phyloP scores from a whole-genome alignment of 1,284 basidiomycete species.

The Sphagnurus paluster region DNA sequence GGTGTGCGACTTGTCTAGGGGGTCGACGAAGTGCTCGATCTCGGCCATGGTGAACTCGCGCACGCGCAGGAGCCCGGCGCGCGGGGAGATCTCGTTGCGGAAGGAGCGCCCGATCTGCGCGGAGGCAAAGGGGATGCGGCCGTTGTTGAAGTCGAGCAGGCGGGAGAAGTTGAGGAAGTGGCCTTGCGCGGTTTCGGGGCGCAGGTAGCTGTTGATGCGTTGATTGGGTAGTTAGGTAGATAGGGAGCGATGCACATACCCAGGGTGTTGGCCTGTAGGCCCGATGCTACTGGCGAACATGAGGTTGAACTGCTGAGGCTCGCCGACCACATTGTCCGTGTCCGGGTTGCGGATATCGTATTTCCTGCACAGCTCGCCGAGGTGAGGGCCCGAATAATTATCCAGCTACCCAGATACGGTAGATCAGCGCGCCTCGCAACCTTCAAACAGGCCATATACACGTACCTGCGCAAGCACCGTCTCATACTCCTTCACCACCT shows the following conservation, averaged over 20 bases:
- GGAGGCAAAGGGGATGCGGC: slow-evolving; percentile 93
- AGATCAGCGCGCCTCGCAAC: too few species aligned
- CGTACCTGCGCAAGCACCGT: slow-evolving; percentile 81
- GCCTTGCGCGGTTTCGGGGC: slow-evolving; percentile 98
- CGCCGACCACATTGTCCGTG: slow-evolving; percentile 88
- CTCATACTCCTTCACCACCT: slow-evolving; percentile 79
- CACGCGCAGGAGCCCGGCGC: slow-evolving; percentile 93
- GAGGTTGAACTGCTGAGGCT: slow-evolving; percentile 96
- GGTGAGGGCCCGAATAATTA: slow-evolving; percentile 89
- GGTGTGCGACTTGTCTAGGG: slow-evolving; percentile 86
- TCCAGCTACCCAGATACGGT: slow-evolving; percentile 68
- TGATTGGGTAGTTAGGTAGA: background rate
- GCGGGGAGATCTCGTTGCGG: slow-evolving; percentile 98
- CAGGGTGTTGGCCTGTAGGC: slow-evolving; percentile 96
- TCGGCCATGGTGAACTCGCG: slow-evolving; percentile 99
- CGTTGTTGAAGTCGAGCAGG: slow-evolving; percentile 98
- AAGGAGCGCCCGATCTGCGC: slow-evolving; percentile 97
- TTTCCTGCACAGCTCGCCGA: slow-evolving; percentile 86
- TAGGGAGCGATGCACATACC: slow-evolving; percentile 46
- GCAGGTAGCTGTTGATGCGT: slow-evolving; percentile 69
- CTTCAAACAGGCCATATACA: slow-evolving; percentile 12
- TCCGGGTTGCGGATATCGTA: slow-evolving; percentile 89
- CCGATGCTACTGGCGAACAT: slow-evolving; percentile 99
- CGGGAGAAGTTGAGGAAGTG: slow-evolving; percentile 99
- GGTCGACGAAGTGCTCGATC: slow-evolving; percentile 99